Base-by-base conservation (phyloP, 1,284 basidiomycete genomes). In the Mycosarcoma mackinlayi region DNA sequence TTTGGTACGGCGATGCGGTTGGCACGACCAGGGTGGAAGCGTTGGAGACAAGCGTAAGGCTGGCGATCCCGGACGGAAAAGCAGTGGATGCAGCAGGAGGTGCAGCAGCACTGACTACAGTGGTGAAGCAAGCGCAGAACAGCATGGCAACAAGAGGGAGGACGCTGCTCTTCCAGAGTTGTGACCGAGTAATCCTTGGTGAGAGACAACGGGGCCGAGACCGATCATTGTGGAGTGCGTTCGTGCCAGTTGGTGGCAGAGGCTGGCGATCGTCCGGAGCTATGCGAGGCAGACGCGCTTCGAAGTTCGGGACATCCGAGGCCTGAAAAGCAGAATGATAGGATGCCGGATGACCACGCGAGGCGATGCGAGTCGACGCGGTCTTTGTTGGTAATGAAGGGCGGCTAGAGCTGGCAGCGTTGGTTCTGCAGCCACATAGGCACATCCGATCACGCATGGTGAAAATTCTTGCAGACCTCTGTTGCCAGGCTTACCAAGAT, bases 391-490 rank as follows among this genome's bases (percentile, higher is more conserved):
- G 11, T 7, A 27, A 21, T 23, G 37, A 31, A 11, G 39, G 2
- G 3, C 56, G 52, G 30, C 63, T 66, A 5, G 63, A 60, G 53
- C 63, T 56, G 39, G 63, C 55, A 18, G 63, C 57, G 21, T 51
- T 39, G n/a, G 45, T 28, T 21, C 57, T 53, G 40, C 63, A 66
- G 45, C 63, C 63, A 21, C 63, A 66, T 1, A 8, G 39, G 45
- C 63, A 66, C 13, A 19, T 34, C 4, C 28, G 47, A 10, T 66
- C 63, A 34, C 44, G 49, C 61, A 64, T 64, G 27, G 8, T 23
- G 30, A 33, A 3, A 11, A 4, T 19, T n/a, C n/a, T n/a, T n/a
- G n/a, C n/a, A n/a, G n/a, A n/a, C n/a, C n/a, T n/a, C n/a, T n/a
- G n/a, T n/a, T n/a, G n/a, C n/a, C n/a, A n/a, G n/a, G n/a, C n/a